phyloP scores from a whole-genome alignment of 2,329 filamentous ascomycete species.

The Botryosphaeria dothidea region DNA sequence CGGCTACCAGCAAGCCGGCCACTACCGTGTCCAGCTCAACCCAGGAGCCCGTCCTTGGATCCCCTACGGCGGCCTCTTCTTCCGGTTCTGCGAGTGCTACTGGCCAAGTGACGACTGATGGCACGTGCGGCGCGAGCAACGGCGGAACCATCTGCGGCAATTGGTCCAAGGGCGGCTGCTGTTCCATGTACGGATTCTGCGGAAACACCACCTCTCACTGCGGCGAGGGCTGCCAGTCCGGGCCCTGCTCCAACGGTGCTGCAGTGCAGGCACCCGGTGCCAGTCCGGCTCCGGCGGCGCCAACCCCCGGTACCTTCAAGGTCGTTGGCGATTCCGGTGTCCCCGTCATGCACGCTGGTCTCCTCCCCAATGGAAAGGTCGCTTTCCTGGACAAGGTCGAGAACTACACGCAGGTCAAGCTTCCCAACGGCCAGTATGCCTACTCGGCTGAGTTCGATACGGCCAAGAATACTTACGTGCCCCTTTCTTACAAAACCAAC shows the following conservation, averaged over 20 bases:
- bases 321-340: slow-evolving; percentile 59
- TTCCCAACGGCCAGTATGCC: slow-evolving; percentile 57
- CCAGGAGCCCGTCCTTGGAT: slow-evolving; percentile 38
- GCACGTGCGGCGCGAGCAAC: slow-evolving; percentile 54
- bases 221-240: slow-evolving; percentile 58
- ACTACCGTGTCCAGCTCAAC: neutral
- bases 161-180: slow-evolving; percentile 56
- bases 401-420: slow-evolving; percentile 59
- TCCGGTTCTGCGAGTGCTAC: slow-evolving; percentile 22
- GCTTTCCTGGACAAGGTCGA: slow-evolving; percentile 66
- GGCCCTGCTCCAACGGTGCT: slow-evolving; percentile 49
- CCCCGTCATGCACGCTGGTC: slow-evolving; percentile 63
- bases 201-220: slow-evolving; percentile 53
- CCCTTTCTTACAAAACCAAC: slow-evolving; percentile 58
- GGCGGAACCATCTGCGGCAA: slow-evolving; percentile 53
- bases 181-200: slow-evolving; percentile 60
- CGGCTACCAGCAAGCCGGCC: slow-evolving; percentile 22
- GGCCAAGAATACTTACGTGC: slow-evolving; percentile 46
- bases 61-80: slow-evolving; percentile 27
- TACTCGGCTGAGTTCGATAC: slow-evolving; percentile 64
- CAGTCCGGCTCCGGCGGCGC: slow-evolving; percentile 47
- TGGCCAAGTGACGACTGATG: slow-evolving; percentile 49
- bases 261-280: slow-evolving; percentile 42
- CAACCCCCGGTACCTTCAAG: slow-evolving; percentile 49
- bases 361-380: slow-evolving; percentile 60